These are phyloP conservation scores for Sporobolomyces phaffii DNA, from an alignment of 768 basidiomycete species.

Conservation along the genomic window DNA sequence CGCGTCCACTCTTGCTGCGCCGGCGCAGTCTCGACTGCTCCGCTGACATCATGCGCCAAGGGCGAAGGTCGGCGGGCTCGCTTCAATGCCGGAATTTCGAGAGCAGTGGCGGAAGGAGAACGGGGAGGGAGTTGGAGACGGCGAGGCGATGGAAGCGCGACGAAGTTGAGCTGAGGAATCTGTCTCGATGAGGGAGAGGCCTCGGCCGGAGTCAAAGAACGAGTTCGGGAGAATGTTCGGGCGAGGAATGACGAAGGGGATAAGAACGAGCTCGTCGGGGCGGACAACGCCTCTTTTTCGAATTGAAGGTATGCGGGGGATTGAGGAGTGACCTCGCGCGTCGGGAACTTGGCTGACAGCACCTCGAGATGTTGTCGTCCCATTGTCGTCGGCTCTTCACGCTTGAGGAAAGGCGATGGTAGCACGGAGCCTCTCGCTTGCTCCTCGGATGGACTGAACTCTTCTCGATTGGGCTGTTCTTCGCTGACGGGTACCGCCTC, in stretches of 20 bases:
- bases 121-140: not conserved
- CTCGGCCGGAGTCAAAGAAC: not conserved
- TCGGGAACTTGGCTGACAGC: not conserved
- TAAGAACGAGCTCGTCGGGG: not conserved
- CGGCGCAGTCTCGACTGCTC: not conserved
- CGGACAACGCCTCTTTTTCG: not conserved
- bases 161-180: constrained; percentile 9
- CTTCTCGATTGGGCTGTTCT: not conserved
- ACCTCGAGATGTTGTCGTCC: too few relatives aligned
- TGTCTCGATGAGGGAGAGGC: not conserved
- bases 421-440: not conserved
- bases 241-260: not conserved
- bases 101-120: not conserved
- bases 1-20: constrained; percentile 22
- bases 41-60: too few relatives aligned
- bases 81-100: too few relatives aligned
- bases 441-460: too few relatives aligned
- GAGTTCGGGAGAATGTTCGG: not conserved
- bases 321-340: not conserved
- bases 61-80: not conserved
- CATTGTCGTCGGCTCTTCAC: too few relatives aligned
- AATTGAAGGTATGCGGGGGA: not conserved
- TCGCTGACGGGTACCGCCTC: not conserved
- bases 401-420: not conserved
- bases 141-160: constrained; percentile 9